These are phyloP conservation scores for Penicillium sp. DNA, from an alignment of 2,329 filamentous ascomycete genomes.

Conservation along the genomic window DNA sequence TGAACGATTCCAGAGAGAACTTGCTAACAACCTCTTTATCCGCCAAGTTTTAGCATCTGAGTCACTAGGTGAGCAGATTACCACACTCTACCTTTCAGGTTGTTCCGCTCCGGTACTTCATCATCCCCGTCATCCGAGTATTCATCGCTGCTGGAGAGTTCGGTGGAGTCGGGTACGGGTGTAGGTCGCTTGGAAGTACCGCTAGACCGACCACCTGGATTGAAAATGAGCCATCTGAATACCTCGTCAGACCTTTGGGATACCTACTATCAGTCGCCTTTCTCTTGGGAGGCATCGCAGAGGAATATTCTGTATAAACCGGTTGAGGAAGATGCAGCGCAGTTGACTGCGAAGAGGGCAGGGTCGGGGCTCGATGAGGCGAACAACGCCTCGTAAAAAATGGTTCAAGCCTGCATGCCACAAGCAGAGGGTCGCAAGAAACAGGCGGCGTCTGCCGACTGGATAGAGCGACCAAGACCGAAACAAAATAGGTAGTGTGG, in stretches of 20 bases:
- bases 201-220: constrained; percentile 44
- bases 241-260: constrained; percentile 22
- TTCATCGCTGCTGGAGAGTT: constrained; percentile 57
- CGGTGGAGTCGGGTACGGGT: constrained; percentile 45
- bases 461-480: background rate
- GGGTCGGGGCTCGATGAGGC: constrained; percentile 2
- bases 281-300: constrained; percentile 69
- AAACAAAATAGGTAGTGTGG: background rate
- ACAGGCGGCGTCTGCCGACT: constrained; percentile 15
- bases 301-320: background rate
- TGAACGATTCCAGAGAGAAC: constrained; percentile 55
- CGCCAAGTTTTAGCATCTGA: constrained; percentile 23
- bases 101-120: constrained; percentile 49
- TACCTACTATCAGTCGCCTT: constrained; percentile 60
- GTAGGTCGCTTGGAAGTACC: constrained; percentile 52
- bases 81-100: constrained; percentile 45
- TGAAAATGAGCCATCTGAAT: constrained; percentile 27
- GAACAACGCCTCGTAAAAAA: constrained; percentile 11
- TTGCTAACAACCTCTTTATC: constrained; percentile 50
- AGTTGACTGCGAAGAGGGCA: background rate
- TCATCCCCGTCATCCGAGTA: constrained; percentile 58
- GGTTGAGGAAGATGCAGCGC: no score
- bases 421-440: constrained; percentile 11
- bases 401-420: constrained; percentile 23
- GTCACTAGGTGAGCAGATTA: constrained; percentile 11